Evolutionary conservation across 2,329 filamentous ascomycete genomes (phyloP).

Genomic region (Aspergillus puulaauensis): DNA sequence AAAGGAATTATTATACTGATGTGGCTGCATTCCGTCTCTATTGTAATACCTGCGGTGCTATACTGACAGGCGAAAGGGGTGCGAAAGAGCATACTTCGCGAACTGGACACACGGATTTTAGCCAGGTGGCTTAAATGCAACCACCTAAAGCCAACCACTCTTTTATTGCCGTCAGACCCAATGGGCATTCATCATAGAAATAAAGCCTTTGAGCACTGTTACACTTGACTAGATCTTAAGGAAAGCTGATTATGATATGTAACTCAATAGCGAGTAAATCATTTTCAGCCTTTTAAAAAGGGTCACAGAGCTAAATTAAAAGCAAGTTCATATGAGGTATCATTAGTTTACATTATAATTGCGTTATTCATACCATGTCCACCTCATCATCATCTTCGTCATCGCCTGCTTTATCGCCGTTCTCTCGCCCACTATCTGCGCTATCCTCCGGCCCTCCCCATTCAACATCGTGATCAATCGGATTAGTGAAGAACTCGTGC

Average conservation of each 20-base stretch:
- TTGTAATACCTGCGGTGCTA: constrained; percentile 63
- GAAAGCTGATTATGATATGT: too few species aligned
- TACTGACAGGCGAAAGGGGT: constrained; percentile 47
- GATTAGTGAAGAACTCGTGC: constrained; percentile 46
- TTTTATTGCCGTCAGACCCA: neutral
- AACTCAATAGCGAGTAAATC: too few species aligned
- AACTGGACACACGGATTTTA: constrained; percentile 52
- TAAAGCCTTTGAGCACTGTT: neutral
- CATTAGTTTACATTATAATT: constrained; percentile 17
- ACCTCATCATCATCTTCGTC: constrained; percentile 42
- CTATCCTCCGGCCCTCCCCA: constrained; percentile 42
- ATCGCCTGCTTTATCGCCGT: constrained; percentile 30
- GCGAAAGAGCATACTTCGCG: constrained; percentile 47
- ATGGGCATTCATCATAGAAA: neutral
- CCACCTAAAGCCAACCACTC: neutral
- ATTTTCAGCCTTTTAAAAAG: too few species aligned
- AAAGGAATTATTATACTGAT: constrained; percentile 83
- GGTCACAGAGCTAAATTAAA: neutral
- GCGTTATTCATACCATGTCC: constrained; percentile 32
- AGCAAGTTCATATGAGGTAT: constrained; percentile 1
- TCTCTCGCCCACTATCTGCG: constrained; percentile 33
- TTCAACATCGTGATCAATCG: constrained; percentile 40
- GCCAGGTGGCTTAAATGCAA: constrained; percentile 39
- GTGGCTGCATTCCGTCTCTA: constrained; percentile 75
- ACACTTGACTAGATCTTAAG: neutral